Base-by-base conservation (phyloP, 345 rosid species). In the Ricinus communis region DNA sequence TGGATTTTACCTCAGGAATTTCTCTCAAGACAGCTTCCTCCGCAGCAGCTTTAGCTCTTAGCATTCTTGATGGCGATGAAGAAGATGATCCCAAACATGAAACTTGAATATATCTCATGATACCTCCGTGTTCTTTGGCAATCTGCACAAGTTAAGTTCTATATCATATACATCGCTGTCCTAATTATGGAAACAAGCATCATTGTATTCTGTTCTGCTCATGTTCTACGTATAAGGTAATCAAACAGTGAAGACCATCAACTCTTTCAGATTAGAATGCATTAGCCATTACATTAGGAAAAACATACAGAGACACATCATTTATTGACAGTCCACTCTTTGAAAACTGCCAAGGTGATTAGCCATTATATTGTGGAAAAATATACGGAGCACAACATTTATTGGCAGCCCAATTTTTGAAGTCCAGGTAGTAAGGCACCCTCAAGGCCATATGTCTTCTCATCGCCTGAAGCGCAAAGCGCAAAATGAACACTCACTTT, bases 41-140 rank as follows among this genome's bases (percentile, higher is more conserved):
- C 51, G 83, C 96, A 78, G 98, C 94, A 79, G 99, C 99, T 78
- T 96, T 96, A 66, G 95, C 82, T 75, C 84, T 88, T 60, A 77
- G 87, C 79, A 88, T 52, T 80, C 86, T 87, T 73, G 98, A 96
- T 65, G 94, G 88, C 51, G 99, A 96, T 72, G 92, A 85, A 52
- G 71, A 13, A 51, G 98, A 90, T 36, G 99, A 87, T 60, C 99
- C 99, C 36, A 96, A 82, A 77, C 96, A 90, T 69, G 99, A 96
- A 79, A 96, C 87, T 77, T 96, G 99, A 81, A 96, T 88, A 82
- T 78, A 96, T 82, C 97, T 88, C 90, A 88, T 85, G 73, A 96
- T 91, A 66, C 99, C 99, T 68, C 98, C 99, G 76, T 96, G 99
- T 79, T 96, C 97, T 79, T 88, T 88, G 12, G 99, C 93, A 65